These are phyloP conservation scores for Aspergillus brunneoviolaceus DNA, from an alignment of 2,329 filamentous ascomycete species.

Conservation along the genomic window DNA sequence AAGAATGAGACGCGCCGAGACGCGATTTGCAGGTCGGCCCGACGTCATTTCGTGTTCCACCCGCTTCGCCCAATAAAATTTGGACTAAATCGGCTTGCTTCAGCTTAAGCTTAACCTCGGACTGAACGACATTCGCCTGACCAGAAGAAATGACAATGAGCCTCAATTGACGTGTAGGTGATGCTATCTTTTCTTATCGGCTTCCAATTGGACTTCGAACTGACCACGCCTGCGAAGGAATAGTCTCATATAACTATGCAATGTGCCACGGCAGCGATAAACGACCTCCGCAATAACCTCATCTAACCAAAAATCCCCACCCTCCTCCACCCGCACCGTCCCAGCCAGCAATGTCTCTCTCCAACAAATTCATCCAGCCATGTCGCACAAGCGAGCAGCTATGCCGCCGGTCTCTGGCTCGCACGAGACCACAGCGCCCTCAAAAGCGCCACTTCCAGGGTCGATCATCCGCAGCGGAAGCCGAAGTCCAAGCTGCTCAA, in stretches of 20 bases:
- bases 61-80: conserved; percentile 9
- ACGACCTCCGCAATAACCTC: neutral
- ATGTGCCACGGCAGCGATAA: neutral
- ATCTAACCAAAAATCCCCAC: neutral
- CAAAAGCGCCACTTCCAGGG: conserved; percentile 26
- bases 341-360: conserved; percentile 9
- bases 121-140: neutral
- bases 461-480: conserved; percentile 32
- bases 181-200: neutral
- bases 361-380: conserved; percentile 22
- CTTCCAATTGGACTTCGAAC: neutral
- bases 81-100: neutral
- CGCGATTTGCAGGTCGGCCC: conserved; percentile 30
- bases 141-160: neutral
- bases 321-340: neutral
- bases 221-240: neutral
- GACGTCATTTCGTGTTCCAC: conserved; percentile 20
- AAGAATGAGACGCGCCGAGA: conserved; percentile 35
- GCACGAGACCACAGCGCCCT: conserved; percentile 8
- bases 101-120: neutral
- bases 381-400: conserved; percentile 20
- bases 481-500: conserved; percentile 56
- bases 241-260: neutral
- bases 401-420: conserved; percentile 8
- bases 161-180: neutral